Evolutionary conservation across 495 filamentous ascomycete species (phyloP).

Genomic region (Hypoxylon crocopeplum): DNA sequence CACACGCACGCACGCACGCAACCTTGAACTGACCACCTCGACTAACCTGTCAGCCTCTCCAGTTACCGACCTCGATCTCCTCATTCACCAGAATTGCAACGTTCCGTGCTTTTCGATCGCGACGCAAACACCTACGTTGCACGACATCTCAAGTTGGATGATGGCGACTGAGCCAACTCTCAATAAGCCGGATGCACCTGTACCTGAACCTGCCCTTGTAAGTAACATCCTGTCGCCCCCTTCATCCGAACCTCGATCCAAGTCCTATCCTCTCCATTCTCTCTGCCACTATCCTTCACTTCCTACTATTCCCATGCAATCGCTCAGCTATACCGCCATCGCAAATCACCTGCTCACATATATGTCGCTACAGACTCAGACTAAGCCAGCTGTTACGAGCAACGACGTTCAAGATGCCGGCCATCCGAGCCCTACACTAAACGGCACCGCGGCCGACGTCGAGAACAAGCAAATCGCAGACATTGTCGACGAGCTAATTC

Average conservation of each 20-base stretch:
- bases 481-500: slow-evolving; percentile 55
- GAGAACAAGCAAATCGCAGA: slow-evolving; percentile 60
- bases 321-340: slow-evolving; percentile 7
- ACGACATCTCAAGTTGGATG: slow-evolving; percentile 46
- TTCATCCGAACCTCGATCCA: neutral
- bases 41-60: slow-evolving; percentile 14
- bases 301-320: neutral
- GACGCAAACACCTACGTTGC: slow-evolving; percentile 31
- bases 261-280: neutral
- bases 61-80: slow-evolving; percentile 4
- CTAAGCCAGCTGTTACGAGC: slow-evolving; percentile 25
- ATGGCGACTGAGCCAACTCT: slow-evolving; percentile 65
- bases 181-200: slow-evolving; percentile 58
- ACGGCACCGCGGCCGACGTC: slow-evolving; percentile 54
- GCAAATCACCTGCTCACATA: slow-evolving; percentile 28
- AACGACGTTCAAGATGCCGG: slow-evolving; percentile 54
- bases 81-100: slow-evolving; percentile 13
- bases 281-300: neutral
- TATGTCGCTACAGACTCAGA: slow-evolving; percentile 34
- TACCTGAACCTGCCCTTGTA: slow-evolving; percentile 56
- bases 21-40: slow-evolving; percentile 34
- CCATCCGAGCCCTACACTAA: slow-evolving; percentile 47
- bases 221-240: slow-evolving; percentile 33
- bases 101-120: slow-evolving; percentile 29
- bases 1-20: neutral